phyloP scores from a whole-genome alignment of 1,284 basidiomycete species.

The Wallemia hederae region DNA sequence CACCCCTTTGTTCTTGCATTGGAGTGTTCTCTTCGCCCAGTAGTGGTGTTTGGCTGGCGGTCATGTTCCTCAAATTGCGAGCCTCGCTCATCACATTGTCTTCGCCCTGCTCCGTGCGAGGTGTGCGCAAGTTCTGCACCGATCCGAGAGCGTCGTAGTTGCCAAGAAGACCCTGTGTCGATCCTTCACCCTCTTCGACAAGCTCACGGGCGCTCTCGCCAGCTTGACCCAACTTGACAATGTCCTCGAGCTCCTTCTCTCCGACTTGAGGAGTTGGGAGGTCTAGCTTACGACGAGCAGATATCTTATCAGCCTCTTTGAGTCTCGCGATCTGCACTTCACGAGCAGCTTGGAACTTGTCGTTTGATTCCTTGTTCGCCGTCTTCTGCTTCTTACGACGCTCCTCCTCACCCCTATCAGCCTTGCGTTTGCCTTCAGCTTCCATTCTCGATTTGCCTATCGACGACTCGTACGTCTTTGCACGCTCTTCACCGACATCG shows the following conservation, averaged over 20 bases:
- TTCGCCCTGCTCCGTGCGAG: slow-evolving; percentile 60
- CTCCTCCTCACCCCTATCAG: slow-evolving; percentile 62
- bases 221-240: slow-evolving; percentile 88
- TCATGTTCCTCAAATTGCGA: slow-evolving; percentile 76
- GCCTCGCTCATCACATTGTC: slow-evolving; percentile 85
- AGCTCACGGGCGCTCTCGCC: slow-evolving; percentile 63
- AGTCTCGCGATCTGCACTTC: slow-evolving; percentile 92
- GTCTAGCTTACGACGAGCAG: slow-evolving; percentile 53
- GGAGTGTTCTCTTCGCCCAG: slow-evolving; percentile 92
- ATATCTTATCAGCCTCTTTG: slow-evolving; percentile 86
- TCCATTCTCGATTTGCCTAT: slow-evolving; percentile 71
- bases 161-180: slow-evolving; percentile 52
- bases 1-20: slow-evolving; percentile 32
- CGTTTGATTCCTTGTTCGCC: slow-evolving; percentile 25
- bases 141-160: slow-evolving; percentile 71
- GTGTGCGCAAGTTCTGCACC: slow-evolving; percentile 71
- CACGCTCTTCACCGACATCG: slow-evolving; percentile 79
- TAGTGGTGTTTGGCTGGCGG: slow-evolving; percentile 67
- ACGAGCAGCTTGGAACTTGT: slow-evolving; percentile 65
- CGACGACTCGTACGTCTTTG: slow-evolving; percentile 58
- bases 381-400: slow-evolving; percentile 55
- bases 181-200: slow-evolving; percentile 30
- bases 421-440: slow-evolving; percentile 46
- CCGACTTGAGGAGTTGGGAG: slow-evolving; percentile 79
- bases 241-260: slow-evolving; percentile 86